A percentile compares a stretch with the other conserved stretches of the same genome.
phyloP scores from a whole-genome alignment of 2,329 filamentous ascomycete genomes.

The Ophiostoma quercus region DNA sequence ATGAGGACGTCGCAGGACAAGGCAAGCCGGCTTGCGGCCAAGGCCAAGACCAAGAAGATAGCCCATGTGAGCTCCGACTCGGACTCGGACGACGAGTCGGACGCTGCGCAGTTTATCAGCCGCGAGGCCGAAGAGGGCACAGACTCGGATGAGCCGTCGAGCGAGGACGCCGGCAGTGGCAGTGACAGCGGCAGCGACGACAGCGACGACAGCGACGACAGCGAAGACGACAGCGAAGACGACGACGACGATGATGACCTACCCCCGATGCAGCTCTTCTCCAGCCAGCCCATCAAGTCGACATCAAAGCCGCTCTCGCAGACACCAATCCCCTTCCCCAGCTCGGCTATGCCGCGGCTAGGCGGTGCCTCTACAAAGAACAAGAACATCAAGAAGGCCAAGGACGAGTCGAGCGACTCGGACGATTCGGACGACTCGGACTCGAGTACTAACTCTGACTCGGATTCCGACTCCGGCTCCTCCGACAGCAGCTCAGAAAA shows the following conservation, averaged over 20 bases:
- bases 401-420: background rate
- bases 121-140: background rate
- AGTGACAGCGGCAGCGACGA: background rate
- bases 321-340: background rate
- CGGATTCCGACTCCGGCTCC: background rate
- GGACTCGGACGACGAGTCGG: background rate
- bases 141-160: background rate
- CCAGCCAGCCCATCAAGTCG: background rate
- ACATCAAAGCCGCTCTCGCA: background rate
- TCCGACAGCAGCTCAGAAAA: background rate
- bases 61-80: background rate
- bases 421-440: background rate
- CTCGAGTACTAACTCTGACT: background rate
- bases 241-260: conserved; percentile 7
- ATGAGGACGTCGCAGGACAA: background rate
- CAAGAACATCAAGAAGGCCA: background rate
- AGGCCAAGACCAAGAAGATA: background rate
- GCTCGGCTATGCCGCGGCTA: conserved; percentile 2
- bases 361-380: background rate
- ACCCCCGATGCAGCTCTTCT: background rate
- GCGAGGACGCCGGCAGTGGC: conserved; percentile 9
- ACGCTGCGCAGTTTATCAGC: conserved; percentile 6
- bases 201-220: background rate
- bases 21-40: background rate
- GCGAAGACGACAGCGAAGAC: background rate